Percentiles rank a stretch among this genome's conserved stretches.
These are phyloP conservation scores for Cryomyces minteri DNA, from an alignment of 495 filamentous ascomycete genomes.

Conservation along the genomic window DNA sequence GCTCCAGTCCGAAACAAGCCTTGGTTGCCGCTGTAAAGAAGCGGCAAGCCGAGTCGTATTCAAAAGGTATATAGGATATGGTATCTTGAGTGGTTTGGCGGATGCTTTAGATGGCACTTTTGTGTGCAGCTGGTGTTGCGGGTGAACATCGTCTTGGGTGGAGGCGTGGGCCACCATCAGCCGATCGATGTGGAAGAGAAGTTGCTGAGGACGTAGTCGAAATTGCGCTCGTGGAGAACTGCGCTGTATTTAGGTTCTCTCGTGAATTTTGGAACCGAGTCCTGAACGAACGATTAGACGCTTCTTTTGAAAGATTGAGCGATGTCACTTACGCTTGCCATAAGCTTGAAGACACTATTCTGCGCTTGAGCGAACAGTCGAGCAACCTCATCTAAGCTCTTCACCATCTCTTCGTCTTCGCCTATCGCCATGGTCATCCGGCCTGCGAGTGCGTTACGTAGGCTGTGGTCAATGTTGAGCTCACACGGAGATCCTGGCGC, in stretches of 20 bases:
- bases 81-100: too few relatives aligned
- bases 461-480: conserved; percentile 89
- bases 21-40: too few relatives aligned
- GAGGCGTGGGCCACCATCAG: not conserved
- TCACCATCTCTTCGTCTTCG: conserved; percentile 78
- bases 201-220: conserved; percentile 9
- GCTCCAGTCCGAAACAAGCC: too few relatives aligned
- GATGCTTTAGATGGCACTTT: too few relatives aligned
- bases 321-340: conserved; percentile 74
- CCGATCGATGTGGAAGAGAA: conserved; percentile 8
- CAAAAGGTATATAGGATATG: too few relatives aligned
- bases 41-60: too few relatives aligned
- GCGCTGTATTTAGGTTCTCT: conserved; percentile 15
- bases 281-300: conserved; percentile 4
- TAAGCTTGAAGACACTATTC: conserved; percentile 95
- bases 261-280: conserved; percentile 19
- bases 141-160: too few relatives aligned
- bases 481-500: conserved; percentile 97
- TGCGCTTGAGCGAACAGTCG: conserved; percentile 88
- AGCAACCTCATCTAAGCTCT: conserved; percentile 80
- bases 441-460: conserved; percentile 85
- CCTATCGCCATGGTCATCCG: conserved; percentile 91
- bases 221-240: conserved; percentile 13
- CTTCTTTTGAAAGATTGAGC: not conserved
- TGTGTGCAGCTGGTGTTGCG: not conserved